phyloP scores from a whole-genome alignment of 208 protist genomes.

The Leishmania turanica region DNA sequence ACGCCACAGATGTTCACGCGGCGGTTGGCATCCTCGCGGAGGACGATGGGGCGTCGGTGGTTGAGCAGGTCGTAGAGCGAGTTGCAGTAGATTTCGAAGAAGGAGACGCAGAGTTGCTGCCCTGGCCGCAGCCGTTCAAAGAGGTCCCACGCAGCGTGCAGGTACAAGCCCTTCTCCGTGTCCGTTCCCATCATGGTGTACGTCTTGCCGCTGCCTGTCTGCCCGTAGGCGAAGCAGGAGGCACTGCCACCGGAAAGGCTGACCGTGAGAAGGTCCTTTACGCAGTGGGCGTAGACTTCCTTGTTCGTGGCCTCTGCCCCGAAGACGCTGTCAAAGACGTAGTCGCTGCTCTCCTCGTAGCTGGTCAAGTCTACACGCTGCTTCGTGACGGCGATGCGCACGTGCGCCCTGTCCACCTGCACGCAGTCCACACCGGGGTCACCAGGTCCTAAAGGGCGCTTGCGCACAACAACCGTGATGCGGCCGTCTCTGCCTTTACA shows the following conservation, averaged over 20 bases:
- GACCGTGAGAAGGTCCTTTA: conserved; percentile 78
- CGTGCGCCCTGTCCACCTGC: conserved; percentile 40
- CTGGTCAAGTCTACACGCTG: conserved; percentile 95
- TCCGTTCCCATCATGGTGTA: conserved; percentile 91
- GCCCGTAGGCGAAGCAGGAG: conserved; percentile 95
- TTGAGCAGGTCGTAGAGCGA: conserved; percentile 96
- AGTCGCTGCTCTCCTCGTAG: conserved; percentile 94
- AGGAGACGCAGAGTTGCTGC: conserved; percentile 63
- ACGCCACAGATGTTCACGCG: conserved; percentile 93
- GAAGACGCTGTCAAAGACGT: conserved; percentile 95
- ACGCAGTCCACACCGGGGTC: conserved; percentile 64
- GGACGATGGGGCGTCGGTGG: conserved; percentile 75
- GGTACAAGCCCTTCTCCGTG: conserved; percentile 88
- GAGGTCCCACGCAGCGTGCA: conserved; percentile 90
- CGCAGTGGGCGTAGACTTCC: conserved; percentile 83
- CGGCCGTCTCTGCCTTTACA: conserved; percentile 53
- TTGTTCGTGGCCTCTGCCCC: conserved; percentile 71
- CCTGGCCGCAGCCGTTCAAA: conserved; percentile 59
- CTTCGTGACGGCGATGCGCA: conserved; percentile 69
- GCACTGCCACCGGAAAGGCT: conserved; percentile 93
- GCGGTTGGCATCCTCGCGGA: conserved; percentile 91
- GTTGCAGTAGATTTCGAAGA: conserved; percentile 97
- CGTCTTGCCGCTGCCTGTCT: conserved; percentile 94
- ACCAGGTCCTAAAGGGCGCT: conserved; percentile 64
- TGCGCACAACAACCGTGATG: conserved; percentile 87